phyloP scores from a whole-genome alignment of 352 stramenopile species.

The Globisporangium radiosum region DNA sequence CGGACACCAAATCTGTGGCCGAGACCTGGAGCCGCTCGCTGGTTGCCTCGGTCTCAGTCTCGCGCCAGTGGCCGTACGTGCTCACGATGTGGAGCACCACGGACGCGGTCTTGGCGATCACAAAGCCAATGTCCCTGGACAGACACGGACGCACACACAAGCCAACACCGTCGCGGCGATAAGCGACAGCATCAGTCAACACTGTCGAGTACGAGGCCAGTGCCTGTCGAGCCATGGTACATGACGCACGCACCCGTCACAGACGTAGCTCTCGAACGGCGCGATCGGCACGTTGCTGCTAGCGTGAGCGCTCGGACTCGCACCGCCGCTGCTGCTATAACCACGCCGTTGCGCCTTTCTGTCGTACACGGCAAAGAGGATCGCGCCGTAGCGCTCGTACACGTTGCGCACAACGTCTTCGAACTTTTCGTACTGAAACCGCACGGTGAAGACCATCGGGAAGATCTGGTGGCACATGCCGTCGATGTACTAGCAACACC shows the following conservation, averaged over 20 bases:
- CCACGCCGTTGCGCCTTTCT: constrained; percentile 2
- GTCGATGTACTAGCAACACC: constrained; percentile 41
- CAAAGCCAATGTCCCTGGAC: constrained; percentile 56
- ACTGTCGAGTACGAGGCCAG: not conserved
- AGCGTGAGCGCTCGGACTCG: too few relatives aligned
- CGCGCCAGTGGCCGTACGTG: constrained; percentile 43
- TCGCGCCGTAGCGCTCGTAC: constrained; percentile 41
- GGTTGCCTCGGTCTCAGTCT: not conserved
- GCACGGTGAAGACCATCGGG: constrained; percentile 50
- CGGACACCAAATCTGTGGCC: constrained; percentile 3
- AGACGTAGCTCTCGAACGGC: constrained; percentile 36
- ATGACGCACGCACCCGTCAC: constrained; percentile 36
- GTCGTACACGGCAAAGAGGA: constrained; percentile 28
- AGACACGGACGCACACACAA: not conserved
- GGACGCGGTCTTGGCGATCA: constrained; percentile 43
- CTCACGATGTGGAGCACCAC: constrained; percentile 51
- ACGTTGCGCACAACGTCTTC: constrained; percentile 46
- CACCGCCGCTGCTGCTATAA: not conserved
- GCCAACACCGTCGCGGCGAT: not conserved
- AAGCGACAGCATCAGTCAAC: not conserved
- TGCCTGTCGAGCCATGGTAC: not conserved
- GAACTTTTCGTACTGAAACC: constrained; percentile 47
- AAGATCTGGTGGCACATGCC: constrained; percentile 69
- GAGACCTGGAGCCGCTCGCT: too few relatives aligned
- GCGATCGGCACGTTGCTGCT: constrained; percentile 21